phyloP scores from a whole-genome alignment of 1,284 basidiomycete species.

The Sporisorium iseilematis-ciliati region DNA sequence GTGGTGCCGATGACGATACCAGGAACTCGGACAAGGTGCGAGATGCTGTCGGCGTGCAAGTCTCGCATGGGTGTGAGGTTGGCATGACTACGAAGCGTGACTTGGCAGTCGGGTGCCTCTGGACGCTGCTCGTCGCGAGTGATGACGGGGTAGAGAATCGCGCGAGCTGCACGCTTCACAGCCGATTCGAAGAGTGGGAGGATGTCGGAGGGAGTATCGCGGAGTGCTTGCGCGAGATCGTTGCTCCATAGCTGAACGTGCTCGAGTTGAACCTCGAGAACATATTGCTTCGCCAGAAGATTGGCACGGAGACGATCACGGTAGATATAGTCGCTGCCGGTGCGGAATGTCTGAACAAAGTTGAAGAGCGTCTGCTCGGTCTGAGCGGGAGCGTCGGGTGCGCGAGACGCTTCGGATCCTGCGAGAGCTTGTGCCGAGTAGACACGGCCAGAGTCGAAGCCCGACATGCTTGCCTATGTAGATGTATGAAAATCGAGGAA shows the following conservation, averaged over 20 bases:
- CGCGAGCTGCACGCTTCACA: slow-evolving; percentile 63
- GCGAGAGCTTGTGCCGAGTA: slow-evolving; percentile 65
- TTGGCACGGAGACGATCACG: slow-evolving; percentile 92
- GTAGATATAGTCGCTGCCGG: slow-evolving; percentile 66
- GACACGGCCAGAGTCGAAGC: slow-evolving; percentile 67
- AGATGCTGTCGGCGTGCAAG: slow-evolving; percentile 84
- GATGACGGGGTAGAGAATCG: slow-evolving; percentile 66
- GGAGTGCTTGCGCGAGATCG: slow-evolving; percentile 89
- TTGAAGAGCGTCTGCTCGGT: slow-evolving; percentile 67
- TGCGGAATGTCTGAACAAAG: slow-evolving; percentile 68
- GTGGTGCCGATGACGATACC: slow-evolving; percentile 99
- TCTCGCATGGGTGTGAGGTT: slow-evolving; percentile 95
- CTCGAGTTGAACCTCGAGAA: slow-evolving; percentile 90
- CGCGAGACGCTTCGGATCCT: slow-evolving; percentile 57
- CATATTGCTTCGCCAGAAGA: slow-evolving; percentile 87
- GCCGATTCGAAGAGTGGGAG: slow-evolving; percentile 76
- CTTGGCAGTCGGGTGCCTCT: slow-evolving; percentile 81
- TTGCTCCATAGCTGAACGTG: slow-evolving; percentile 93
- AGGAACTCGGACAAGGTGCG: slow-evolving; percentile 93
- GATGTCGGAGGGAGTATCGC: slow-evolving; percentile 88
- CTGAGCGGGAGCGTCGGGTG: slow-evolving; percentile 67
- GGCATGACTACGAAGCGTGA: slow-evolving; percentile 83
- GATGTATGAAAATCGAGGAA: neutral
- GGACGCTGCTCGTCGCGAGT: slow-evolving; percentile 55
- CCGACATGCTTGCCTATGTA: slow-evolving; percentile 61